phyloP scores from a whole-genome alignment of 148 eudicot species.

The Talinum fruticosum region DNA sequence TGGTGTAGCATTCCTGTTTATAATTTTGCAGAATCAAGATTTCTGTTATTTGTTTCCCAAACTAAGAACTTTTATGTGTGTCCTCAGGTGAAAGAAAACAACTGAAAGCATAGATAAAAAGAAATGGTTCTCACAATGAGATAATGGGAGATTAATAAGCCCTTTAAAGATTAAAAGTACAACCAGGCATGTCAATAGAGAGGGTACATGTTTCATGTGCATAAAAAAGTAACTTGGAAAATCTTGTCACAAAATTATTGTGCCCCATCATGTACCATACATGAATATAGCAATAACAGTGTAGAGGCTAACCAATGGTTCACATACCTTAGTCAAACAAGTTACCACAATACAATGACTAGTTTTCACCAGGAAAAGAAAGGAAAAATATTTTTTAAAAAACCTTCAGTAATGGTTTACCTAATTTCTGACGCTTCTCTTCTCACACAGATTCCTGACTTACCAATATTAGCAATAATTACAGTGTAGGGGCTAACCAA shows the following conservation, averaged over 20 bases:
- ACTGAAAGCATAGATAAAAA: neutral
- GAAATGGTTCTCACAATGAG: neutral
- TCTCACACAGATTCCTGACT: neutral
- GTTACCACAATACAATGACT: neutral
- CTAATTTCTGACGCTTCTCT: neutral
- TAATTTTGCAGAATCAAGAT: neutral
- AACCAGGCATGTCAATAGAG: neutral
- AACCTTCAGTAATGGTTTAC: neutral
- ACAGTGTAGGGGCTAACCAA: neutral
- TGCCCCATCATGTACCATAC: neutral
- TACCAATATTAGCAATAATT: neutral
- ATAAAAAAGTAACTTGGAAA: neutral
- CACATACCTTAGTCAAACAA: neutral
- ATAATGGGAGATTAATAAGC: neutral
- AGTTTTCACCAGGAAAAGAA: neutral
- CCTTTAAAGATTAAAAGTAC: neutral
- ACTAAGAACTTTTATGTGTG: no score
- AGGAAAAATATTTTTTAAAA: neutral
- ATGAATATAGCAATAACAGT: constrained; percentile 1
- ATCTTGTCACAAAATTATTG: neutral
- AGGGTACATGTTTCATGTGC: neutral
- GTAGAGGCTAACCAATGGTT: neutral
- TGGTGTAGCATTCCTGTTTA: neutral
- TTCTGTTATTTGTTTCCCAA: neutral
- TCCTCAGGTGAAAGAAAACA: neutral